phyloP scores from a whole-genome alignment of 2,329 filamentous ascomycete species.

The Herpomyces periplanetae region DNA sequence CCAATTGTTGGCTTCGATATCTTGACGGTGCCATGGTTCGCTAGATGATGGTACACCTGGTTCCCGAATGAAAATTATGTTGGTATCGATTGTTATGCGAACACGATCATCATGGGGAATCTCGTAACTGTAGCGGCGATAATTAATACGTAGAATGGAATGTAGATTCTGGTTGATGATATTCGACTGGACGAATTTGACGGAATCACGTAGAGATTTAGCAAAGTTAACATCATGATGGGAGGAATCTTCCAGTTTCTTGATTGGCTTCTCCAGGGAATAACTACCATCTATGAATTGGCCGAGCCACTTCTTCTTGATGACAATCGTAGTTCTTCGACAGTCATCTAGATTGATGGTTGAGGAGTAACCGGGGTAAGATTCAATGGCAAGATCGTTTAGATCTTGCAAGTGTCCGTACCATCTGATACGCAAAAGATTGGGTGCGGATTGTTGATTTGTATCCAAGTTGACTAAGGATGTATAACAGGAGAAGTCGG shows the following conservation, averaged over 20 bases:
- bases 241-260: conserved; percentile 41
- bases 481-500: conserved; percentile 46
- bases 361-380: too few species aligned
- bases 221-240: conserved; percentile 24
- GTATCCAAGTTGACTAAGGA: conserved; percentile 38
- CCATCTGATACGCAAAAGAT: conserved; percentile 62
- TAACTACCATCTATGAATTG: conserved; percentile 56
- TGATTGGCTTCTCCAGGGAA: conserved; percentile 54
- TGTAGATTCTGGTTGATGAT: conserved; percentile 36
- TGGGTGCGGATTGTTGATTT: conserved; percentile 40
- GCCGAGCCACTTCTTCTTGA: conserved; percentile 81
- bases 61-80: conserved; percentile 53
- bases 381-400: conserved; percentile 49
- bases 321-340: conserved; percentile 38
- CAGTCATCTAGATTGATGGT: conserved; percentile 31
- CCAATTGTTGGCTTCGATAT: conserved; percentile 50
- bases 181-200: conserved; percentile 37
- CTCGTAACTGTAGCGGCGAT: conserved; percentile 76
- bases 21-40: conserved; percentile 60
- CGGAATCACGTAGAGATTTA: conserved; percentile 25
- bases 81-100: conserved; percentile 64
- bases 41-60: conserved; percentile 53
- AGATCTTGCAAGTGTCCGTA: conserved; percentile 42
- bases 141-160: conserved; percentile 62
- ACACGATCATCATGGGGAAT: conserved; percentile 69